These are phyloP conservation scores for Ocimum tenuiflorum DNA, from an alignment of 257 asterid species.

Conservation along the genomic window DNA sequence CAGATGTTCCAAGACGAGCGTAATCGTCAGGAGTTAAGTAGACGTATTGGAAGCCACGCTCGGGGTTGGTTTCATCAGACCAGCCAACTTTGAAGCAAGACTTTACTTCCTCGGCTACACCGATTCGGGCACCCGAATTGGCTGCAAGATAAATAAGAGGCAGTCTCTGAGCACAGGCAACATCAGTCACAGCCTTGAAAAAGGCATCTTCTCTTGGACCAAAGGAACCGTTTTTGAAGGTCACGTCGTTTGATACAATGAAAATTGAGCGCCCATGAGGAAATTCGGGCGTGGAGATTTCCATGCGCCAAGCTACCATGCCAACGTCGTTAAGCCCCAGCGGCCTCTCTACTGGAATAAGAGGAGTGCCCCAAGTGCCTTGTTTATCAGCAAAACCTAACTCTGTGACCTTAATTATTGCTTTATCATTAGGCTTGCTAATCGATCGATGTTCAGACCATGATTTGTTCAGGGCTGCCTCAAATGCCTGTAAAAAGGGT, in stretches of 20 bases:
- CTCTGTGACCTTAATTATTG: conserved; percentile 54
- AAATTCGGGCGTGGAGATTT: conserved; percentile 91
- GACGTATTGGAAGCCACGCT: conserved; percentile 83
- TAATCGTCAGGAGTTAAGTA: conserved; percentile 84
- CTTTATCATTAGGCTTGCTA: conserved; percentile 48
- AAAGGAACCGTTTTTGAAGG: conserved; percentile 87
- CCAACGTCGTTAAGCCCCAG: conserved; percentile 86
- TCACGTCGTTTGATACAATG: conserved; percentile 79
- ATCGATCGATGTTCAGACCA: conserved; percentile 46
- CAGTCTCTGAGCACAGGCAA: conserved; percentile 69
- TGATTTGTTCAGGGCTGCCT: conserved; percentile 68
- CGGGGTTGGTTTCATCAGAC: conserved; percentile 89
- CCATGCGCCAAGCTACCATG: conserved; percentile 95
- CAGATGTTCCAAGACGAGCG: conserved; percentile 59
- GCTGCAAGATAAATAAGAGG: conserved; percentile 96
- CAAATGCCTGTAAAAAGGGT: conserved; percentile 62
- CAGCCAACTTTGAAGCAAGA: conserved; percentile 96
- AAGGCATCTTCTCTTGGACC: conserved; percentile 95
- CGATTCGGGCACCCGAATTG: conserved; percentile 98
- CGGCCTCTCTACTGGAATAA: conserved; percentile 51
- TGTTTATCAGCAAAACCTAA: conserved; percentile 52
- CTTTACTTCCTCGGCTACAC: conserved; percentile 94
- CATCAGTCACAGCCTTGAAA: conserved; percentile 77
- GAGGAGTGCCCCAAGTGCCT: conserved; percentile 90
- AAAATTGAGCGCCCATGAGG: conserved; percentile 83